Percentiles rank a stretch among this genome's conserved stretches.
Conservation (phyloP, 2,329 filamentous ascomycete species). For the Chaetothyriales sp. region DNA sequence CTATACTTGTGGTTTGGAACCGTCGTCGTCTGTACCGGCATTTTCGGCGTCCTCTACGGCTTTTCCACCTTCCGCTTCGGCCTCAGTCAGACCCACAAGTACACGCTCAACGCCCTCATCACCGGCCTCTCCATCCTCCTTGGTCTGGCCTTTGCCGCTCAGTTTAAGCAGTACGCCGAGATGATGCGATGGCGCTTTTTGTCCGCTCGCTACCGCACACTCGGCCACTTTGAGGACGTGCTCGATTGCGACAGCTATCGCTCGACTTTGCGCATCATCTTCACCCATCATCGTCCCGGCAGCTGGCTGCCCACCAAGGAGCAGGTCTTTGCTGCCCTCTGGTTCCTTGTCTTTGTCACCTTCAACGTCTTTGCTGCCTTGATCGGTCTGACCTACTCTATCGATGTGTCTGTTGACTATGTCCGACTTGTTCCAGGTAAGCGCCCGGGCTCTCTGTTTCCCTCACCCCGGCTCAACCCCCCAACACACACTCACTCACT, state of each 20-base stretch:
- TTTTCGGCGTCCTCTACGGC: slow-evolving; percentile 7
- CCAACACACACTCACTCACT: not conserved
- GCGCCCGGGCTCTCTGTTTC: not conserved
- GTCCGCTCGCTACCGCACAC: slow-evolving; percentile 6
- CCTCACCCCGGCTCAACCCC: not conserved
- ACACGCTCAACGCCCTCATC: slow-evolving; percentile 8
- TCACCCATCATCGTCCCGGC: slow-evolving; percentile 7
- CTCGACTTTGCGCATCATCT: slow-evolving; percentile 9
- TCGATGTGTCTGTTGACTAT: slow-evolving; percentile 8
- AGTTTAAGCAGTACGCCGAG: slow-evolving; percentile 11
- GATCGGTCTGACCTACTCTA: slow-evolving; percentile 15
- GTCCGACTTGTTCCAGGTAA: not conserved
- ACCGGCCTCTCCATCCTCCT: slow-evolving; percentile 10
- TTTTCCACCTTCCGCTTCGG: slow-evolving; percentile 3
- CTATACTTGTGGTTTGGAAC: slow-evolving; percentile 10
- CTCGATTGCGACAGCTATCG: slow-evolving; percentile 11
- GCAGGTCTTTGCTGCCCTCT: slow-evolving; percentile 7
- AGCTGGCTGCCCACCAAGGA: slow-evolving; percentile 7
- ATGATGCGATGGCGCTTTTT: slow-evolving; percentile 13
- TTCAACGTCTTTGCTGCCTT: slow-evolving; percentile 11
- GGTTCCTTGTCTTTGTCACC: slow-evolving; percentile 8
- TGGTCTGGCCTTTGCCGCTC: slow-evolving; percentile 8
- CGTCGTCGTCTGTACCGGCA: slow-evolving; percentile 7
- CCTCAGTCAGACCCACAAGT: slow-evolving; percentile 5
- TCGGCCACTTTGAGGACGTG: slow-evolving; percentile 10